Percentiles rank a stretch among this genome's conserved stretches.
Evolutionary conservation across 257 asterid species (phyloP).

Genomic region (Fraxinus excelsior): DNA sequence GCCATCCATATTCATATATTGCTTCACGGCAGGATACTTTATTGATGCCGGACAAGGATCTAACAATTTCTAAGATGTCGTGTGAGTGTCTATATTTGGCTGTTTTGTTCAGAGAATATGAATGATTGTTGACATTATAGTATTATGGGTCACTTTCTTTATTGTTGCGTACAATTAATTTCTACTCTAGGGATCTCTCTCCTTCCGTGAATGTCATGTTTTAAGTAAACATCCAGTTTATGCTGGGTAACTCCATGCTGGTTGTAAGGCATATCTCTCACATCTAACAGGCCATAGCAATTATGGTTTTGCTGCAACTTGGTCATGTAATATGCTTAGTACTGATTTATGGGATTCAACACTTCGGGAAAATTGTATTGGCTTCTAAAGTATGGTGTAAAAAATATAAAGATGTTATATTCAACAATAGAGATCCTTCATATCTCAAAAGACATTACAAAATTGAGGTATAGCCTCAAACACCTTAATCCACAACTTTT

Average conservation of each 20-base stretch:
- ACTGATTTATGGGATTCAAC: neutral
- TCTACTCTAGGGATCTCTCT: neutral
- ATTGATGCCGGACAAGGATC: neutral
- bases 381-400: neutral
- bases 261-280: neutral
- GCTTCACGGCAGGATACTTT: neutral
- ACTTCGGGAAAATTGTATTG: neutral
- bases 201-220: neutral
- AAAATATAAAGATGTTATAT: neutral
- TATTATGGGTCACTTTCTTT: neutral
- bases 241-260: neutral
- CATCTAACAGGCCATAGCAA: neutral
- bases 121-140: neutral
- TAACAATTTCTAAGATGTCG: neutral
- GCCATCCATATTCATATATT: neutral
- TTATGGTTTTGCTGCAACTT: conserved; percentile 14
- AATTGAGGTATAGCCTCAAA: neutral
- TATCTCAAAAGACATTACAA: neutral
- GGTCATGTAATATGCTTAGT: neutral
- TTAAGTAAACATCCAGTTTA: conserved; percentile 11
- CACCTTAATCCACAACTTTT: neutral
- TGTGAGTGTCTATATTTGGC: neutral
- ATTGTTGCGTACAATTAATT: neutral
- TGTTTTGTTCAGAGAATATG: neutral
- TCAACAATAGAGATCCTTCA: neutral